Evolutionary conservation across 2,329 filamentous ascomycete genomes (phyloP), one percentile per base, ranked within the genome.

Genomic region (Colletotrichum sp.): DNA sequence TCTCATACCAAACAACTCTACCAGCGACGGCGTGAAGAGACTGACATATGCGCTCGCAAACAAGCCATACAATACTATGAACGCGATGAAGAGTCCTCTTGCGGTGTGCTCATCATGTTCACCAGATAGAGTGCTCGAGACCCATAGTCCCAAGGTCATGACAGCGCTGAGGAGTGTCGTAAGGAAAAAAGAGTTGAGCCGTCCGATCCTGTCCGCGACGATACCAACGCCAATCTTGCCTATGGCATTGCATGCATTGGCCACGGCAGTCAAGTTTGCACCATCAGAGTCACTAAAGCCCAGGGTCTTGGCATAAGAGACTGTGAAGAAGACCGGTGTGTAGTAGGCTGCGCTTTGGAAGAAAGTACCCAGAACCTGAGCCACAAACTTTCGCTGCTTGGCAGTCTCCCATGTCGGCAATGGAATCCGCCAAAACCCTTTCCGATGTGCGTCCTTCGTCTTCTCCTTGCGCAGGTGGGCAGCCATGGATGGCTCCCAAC

Each of bases 221-320:
- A 82, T 80, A 2, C 85, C 84, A 70, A 86, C 83, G 2, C 80
- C 78, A 6, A 87, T 82, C 69, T 84, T 84, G 4, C 83, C 84
- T 6, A 83, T 73, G 3, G 83, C 83, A 73, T 85, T 86, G 9
- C 83, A 82, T 0, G 83, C 84, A 66, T 86, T 87, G 30, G 81
- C 84, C 6, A 85, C 78, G 6, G 84, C 80, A 43, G 85, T 84
- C 18, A 87, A 82, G 24, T 82, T 85, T 1, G 84, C 83, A 1
- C 83, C 84, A 13, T 81, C 81, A 2, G 79, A 78, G 15, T 79
- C 79, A 26, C 79, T 81, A 15, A 85, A 86, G 7, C 84, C 85
- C 34, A 85, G 24, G 15, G 21, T 26, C 4, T 56, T 56, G 52
- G 21, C 24, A 6, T 56, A 56, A 8, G 24, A 56, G 4, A 56